Percentiles rank a stretch among this genome's conserved stretches.
Evolutionary conservation across 1,284 basidiomycete species (phyloP).

Genomic region (Irpex sp.): DNA sequence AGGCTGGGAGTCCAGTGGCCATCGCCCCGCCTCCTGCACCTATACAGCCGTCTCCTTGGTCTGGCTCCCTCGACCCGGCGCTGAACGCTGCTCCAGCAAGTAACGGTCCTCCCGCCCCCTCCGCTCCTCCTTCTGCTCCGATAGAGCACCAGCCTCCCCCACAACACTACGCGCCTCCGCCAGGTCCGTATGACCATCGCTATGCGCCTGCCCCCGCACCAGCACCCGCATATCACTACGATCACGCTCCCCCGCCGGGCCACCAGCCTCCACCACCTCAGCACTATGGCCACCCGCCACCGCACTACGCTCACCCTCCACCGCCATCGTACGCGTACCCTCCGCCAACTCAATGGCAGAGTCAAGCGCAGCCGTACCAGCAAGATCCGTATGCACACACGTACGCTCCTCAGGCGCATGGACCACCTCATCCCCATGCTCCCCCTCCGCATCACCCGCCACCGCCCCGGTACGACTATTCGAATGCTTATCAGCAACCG

Average conservation of each 20-base stretch:
- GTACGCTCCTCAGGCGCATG: constrained; percentile 17
- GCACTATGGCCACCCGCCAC: constrained; percentile 7
- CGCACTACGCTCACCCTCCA: constrained; percentile 18
- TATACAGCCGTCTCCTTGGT: constrained; percentile 2
- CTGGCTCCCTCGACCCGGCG: constrained; percentile 2
- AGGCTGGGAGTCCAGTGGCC: constrained; percentile 1
- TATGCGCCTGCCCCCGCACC: constrained; percentile 13
- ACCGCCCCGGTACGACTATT: constrained; percentile 11
- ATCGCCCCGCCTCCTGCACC: not conserved
- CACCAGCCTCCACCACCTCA: constrained; percentile 18
- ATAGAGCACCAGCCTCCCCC: constrained; percentile 16
- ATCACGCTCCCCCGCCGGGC: constrained; percentile 10
- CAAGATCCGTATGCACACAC: constrained; percentile 24
- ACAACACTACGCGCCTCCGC: constrained; percentile 8
- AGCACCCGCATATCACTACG: not conserved
- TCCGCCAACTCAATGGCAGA: constrained; percentile 3
- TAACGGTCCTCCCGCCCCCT: constrained; percentile 9
- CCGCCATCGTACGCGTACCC: constrained; percentile 12
- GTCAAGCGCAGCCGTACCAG: constrained; percentile 21
- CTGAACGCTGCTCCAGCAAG: constrained; percentile 15
- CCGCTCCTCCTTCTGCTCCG: constrained; percentile 14
- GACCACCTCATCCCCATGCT: constrained; percentile 21
- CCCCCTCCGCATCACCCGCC: constrained; percentile 6
- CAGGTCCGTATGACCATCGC: constrained; percentile 1
- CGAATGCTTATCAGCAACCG: constrained; percentile 5